Conservation (phyloP, 116 monocot genomes). For the Posidonia oceanica region DNA sequence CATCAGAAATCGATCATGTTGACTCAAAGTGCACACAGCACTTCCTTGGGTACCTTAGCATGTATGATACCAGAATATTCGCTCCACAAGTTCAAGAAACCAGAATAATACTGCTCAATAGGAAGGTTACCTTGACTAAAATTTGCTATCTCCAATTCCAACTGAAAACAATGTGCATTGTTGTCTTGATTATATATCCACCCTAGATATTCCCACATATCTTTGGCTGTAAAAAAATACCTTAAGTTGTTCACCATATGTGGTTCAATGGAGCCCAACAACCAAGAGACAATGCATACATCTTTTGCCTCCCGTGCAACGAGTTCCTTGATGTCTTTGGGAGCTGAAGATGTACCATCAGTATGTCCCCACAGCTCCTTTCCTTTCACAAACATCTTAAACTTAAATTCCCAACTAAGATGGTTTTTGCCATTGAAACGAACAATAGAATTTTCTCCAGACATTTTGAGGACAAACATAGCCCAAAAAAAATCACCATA, state of each 20-base stretch:
- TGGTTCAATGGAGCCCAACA: background rate
- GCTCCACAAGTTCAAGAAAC: background rate
- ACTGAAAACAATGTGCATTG: background rate
- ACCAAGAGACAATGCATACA: background rate
- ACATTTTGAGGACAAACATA: no score
- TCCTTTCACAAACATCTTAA: no score
- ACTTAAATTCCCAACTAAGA: no score
- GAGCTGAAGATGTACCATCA: background rate
- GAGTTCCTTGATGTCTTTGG: background rate
- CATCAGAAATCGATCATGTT: background rate
- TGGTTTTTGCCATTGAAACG: no score
- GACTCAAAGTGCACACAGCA: background rate
- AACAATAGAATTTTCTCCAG: no score
- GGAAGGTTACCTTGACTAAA: background rate
- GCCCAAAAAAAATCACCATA: no score
- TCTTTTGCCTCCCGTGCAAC: background rate
- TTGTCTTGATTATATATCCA: background rate
- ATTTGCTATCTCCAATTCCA: background rate
- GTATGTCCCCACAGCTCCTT: background rate
- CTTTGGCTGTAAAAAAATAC: background rate
- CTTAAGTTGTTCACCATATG: background rate
- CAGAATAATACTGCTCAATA: background rate
- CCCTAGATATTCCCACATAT: background rate
- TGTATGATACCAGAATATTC: background rate
- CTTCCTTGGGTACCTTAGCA: background rate